These are phyloP conservation scores for Phytophthora tentaculata DNA, from an alignment of 352 stramenopile species.

Conservation along the genomic window DNA sequence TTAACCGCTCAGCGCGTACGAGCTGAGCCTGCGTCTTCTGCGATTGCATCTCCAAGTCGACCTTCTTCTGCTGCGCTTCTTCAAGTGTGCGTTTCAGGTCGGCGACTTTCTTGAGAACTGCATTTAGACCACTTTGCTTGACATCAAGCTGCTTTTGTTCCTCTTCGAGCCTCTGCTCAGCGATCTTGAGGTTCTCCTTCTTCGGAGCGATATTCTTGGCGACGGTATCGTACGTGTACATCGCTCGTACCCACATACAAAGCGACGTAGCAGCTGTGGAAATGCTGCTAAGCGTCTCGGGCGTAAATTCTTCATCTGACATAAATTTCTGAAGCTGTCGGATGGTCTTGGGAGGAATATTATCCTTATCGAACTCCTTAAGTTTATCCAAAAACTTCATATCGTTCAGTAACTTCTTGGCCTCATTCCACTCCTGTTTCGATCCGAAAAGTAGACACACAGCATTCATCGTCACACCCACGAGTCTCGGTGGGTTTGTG, in stretches of 20 bases:
- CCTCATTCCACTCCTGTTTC: conserved; percentile 93
- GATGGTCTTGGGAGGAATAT: conserved; percentile 89
- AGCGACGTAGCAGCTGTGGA: conserved; percentile 92
- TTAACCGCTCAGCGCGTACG: conserved; percentile 88
- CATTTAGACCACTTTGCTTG: conserved; percentile 88
- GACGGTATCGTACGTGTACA: conserved; percentile 95
- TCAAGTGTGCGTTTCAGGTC: conserved; percentile 90
- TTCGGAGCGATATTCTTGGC: conserved; percentile 95
- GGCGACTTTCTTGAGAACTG: conserved; percentile 85
- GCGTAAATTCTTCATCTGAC: conserved; percentile 90
- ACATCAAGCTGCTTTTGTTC: conserved; percentile 88
- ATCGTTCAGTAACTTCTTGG: conserved; percentile 91
- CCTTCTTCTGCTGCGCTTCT: conserved; percentile 92
- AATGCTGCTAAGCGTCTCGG: conserved; percentile 89
- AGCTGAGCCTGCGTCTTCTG: conserved; percentile 90
- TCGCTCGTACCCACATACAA: conserved; percentile 94
- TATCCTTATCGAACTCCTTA: conserved; percentile 90
- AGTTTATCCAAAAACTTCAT: conserved; percentile 93
- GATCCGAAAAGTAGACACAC: conserved; percentile 90
- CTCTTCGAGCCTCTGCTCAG: conserved; percentile 85
- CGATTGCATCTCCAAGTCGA: conserved; percentile 91
- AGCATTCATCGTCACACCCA: conserved; percentile 93
- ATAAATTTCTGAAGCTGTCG: conserved; percentile 92
- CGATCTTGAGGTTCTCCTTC: conserved; percentile 89
- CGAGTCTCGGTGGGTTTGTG: conserved; percentile 87